A percentile compares a stretch with the other conserved stretches of the same genome.
Evolutionary conservation across 148 eudicot genomes (phyloP).

Genomic region (Gaultheria prostrata): DNA sequence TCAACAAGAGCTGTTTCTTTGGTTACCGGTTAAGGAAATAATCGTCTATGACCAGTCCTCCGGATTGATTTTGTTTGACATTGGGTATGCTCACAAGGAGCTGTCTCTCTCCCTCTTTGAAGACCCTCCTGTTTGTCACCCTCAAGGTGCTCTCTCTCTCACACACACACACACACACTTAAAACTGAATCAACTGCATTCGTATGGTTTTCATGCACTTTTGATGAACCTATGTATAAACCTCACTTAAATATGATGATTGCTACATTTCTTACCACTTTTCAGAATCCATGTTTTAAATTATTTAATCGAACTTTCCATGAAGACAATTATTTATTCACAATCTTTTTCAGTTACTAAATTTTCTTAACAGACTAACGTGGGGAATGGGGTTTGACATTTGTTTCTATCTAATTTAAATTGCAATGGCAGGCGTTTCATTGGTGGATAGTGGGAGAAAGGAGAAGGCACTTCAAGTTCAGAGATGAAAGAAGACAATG

Average conservation of each 20-base stretch:
- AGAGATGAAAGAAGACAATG: conserved; percentile 6
- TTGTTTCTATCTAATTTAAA: not conserved
- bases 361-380: conserved; percentile 6
- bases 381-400: not conserved
- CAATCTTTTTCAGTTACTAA: too few relatives aligned
- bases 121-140: conserved; percentile 63
- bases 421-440: conserved; percentile 12
- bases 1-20: conserved; percentile 68
- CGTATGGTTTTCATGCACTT: not conserved
- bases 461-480: conserved; percentile 22
- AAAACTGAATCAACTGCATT: not conserved
- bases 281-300: not conserved
- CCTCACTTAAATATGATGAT: not conserved
- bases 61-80: conserved; percentile 61
- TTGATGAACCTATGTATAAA: not conserved
- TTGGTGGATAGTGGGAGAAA: conserved; percentile 9
- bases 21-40: conserved; percentile 73
- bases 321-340: not conserved
- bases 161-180: not conserved
- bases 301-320: not conserved
- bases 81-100: conserved; percentile 63
- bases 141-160: conserved; percentile 31
- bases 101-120: conserved; percentile 64
- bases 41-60: conserved; percentile 61
- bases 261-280: not conserved